Evolutionary conservation across 352 stramenopile species (phyloP), one percentile per base, ranked within the genome.

Genomic region (Globisporangium paroecandrum): DNA sequence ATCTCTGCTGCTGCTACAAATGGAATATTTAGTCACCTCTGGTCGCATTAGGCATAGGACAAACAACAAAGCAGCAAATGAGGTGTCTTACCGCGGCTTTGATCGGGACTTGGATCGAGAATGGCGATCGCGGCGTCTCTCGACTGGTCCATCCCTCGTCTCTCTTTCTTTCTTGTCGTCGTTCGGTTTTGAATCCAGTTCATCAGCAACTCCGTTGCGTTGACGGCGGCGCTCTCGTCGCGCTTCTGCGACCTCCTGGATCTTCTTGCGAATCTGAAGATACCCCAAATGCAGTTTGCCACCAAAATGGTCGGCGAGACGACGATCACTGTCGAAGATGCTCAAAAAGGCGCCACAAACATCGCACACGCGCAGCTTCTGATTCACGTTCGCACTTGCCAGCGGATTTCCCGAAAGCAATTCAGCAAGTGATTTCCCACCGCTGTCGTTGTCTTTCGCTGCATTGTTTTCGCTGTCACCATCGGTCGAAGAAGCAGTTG

Each of bases 221-320:
- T 62, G 27, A 25, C 64, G 66, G 10, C 72, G 65, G 5, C 72
- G 62, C 20, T 78, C 69, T 34, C 71, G 70, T 22, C 78, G 80
- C 7, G 67, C 63, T 5, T 79, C 77, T 13, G 77, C 65, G 55
- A 97, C 83, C 53, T 93, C 87, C 38, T 87, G 70, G 27, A 97
- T 78, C 70, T 97, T 96, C 38, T 84, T 82, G 58, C 89, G 72
- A 68, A 97, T 97, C 68, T 96, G 83, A 38, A 97, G 74, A 69
- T 95, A 98, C 0, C 91, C 91, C 6, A 98, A 71, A 49, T 98
- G 91, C 29, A 97, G 72, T 72, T 98, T 98, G 24, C 91, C 91
- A 22, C 87, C 88, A 82, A 94, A 98, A 63, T 98, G 91, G 55
- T 98, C 91, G 1, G 89, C 87, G 12, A 98, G 75, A 18, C 91